These are phyloP conservation scores for Spergularia bocconei DNA, from an alignment of 148 eudicot genomes.

Conservation along the genomic window DNA sequence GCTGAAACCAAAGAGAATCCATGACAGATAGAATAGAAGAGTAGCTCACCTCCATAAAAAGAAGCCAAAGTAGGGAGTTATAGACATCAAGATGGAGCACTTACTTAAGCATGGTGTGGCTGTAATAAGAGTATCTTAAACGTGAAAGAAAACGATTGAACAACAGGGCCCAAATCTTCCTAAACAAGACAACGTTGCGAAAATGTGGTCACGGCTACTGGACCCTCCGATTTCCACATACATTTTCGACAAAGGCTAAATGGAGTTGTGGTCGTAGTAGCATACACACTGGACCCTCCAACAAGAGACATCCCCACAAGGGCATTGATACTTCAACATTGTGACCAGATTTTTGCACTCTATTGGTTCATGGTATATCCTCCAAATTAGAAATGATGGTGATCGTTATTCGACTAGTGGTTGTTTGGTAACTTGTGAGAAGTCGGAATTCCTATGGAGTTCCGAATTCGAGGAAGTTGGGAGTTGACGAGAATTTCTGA, in stretches of 20 bases:
- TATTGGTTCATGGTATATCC: too few relatives aligned
- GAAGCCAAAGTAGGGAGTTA: background rate
- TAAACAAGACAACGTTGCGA: conserved; percentile 6
- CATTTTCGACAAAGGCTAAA: background rate
- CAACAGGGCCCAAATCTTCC: conserved; percentile 4
- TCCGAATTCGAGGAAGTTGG: too few relatives aligned
- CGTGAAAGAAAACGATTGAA: background rate
- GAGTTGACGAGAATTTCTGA: too few relatives aligned
- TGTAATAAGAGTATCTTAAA: background rate
- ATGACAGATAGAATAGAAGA: conserved; percentile 27
- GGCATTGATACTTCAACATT: too few relatives aligned
- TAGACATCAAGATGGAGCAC: conserved; percentile 7
- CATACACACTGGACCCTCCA: conserved; percentile 2
- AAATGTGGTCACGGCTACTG: conserved; percentile 17
- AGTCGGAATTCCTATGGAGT: too few relatives aligned
- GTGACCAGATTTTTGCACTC: too few relatives aligned
- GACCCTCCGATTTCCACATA: conserved; percentile 10
- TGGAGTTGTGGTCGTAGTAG: conserved; percentile 13
- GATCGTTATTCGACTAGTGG: too few relatives aligned
- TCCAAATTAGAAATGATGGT: too few relatives aligned
- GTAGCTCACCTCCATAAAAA: conserved; percentile 19
- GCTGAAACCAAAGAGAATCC: conserved; percentile 55
- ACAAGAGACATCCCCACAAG: background rate
- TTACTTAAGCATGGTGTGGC: background rate
- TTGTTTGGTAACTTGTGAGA: too few relatives aligned